These are phyloP conservation scores for Yarrowia deformans DNA, from an alignment of 805 yeast genomes.

Conservation along the genomic window DNA sequence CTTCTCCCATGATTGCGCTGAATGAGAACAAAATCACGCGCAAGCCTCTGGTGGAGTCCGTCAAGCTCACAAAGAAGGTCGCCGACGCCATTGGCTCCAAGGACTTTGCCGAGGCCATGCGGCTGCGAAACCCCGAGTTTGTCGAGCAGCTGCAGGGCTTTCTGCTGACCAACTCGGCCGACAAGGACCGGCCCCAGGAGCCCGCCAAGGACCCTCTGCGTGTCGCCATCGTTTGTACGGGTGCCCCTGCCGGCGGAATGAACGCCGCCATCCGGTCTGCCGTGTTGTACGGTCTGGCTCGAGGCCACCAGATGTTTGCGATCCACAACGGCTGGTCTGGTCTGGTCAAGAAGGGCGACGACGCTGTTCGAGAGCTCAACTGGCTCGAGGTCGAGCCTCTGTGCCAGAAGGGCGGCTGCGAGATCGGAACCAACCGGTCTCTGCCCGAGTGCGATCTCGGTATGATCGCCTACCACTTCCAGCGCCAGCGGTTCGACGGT, in stretches of 20 bases:
- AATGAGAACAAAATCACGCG: conserved; percentile 86
- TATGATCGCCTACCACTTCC: conserved; percentile 89
- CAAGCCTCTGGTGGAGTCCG: conserved; percentile 88
- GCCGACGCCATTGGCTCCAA: conserved; percentile 82
- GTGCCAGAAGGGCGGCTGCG: conserved; percentile 92
- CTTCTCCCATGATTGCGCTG: conserved; percentile 93
- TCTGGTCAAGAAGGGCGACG: conserved; percentile 77
- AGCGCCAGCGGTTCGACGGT: conserved; percentile 87
- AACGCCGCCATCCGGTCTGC: conserved; percentile 93
- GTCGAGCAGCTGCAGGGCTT: conserved; percentile 79
- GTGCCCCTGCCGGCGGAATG: conserved; percentile 98
- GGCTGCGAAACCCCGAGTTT: conserved; percentile 86
- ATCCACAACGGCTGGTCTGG: conserved; percentile 95
- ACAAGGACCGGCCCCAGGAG: conserved; percentile 60
- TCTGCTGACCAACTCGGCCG: conserved; percentile 69
- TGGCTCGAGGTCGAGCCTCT: conserved; percentile 92
- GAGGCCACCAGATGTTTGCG: conserved; percentile 90
- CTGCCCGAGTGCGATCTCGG: conserved; percentile 87
- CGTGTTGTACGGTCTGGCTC: conserved; percentile 83
- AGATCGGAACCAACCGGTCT: conserved; percentile 92
- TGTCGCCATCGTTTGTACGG: conserved; percentile 87
- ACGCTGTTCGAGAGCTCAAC: conserved; percentile 67
- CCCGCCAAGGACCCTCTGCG: conserved; percentile 62
- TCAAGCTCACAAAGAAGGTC: conserved; percentile 82
- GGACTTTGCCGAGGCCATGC: conserved; percentile 87